phyloP scores from a whole-genome alignment of 352 stramenopile genomes.

The Discostella stelligera region DNA sequence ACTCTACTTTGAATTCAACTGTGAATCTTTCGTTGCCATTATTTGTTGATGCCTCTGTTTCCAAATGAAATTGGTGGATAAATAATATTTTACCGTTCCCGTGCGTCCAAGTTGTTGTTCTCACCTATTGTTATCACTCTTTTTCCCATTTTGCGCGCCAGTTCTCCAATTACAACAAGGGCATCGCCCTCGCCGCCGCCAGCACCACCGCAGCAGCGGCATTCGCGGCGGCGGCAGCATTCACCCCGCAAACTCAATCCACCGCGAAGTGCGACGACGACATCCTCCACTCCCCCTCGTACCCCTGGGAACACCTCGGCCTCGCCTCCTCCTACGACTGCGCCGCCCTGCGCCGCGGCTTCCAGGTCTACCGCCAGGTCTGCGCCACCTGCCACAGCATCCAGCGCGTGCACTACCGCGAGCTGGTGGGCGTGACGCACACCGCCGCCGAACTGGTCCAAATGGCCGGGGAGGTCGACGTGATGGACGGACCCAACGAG shows the following conservation, averaged over 20 bases:
- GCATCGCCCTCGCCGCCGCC: slow-evolving; percentile 24
- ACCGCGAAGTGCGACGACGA: slow-evolving; percentile 67
- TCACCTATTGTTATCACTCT: background rate
- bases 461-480: slow-evolving; percentile 92
- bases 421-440: slow-evolving; percentile 96
- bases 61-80: too few species aligned
- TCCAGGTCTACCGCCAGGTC: slow-evolving; percentile 99
- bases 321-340: slow-evolving; percentile 79
- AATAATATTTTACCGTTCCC: too few species aligned
- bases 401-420: slow-evolving; percentile 96
- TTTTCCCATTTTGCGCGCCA: background rate
- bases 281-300: slow-evolving; percentile 66
- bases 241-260: too few species aligned
- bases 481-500: slow-evolving; percentile 96
- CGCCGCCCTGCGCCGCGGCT: slow-evolving; percentile 90
- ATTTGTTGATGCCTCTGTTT: too few species aligned
- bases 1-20: too few species aligned
- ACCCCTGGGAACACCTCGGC: slow-evolving; percentile 70
- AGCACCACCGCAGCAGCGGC: slow-evolving; percentile 12
- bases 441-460: slow-evolving; percentile 85
- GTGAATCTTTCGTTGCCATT: too few species aligned
- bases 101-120: too few species aligned
- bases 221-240: too few species aligned
- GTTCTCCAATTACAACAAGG: slow-evolving; percentile 44
- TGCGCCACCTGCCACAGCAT: slow-evolving; percentile 97